Percentiles rank a stretch among this genome's conserved stretches.
These are phyloP conservation scores for Sphaceloma murrayae DNA, from an alignment of 2,329 filamentous ascomycete species.

Conservation along the genomic window DNA sequence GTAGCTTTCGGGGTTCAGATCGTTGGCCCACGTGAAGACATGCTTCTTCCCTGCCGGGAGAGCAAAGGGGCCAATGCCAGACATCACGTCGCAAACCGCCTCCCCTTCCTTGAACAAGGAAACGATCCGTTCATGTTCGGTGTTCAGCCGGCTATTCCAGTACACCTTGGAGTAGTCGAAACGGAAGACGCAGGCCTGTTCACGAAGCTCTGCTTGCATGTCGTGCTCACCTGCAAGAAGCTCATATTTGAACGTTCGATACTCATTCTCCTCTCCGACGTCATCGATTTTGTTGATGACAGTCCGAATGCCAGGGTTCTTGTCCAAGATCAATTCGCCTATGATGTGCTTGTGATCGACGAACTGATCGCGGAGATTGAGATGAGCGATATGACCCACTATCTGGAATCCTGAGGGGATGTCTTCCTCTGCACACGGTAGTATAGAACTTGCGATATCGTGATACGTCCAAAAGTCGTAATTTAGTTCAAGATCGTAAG, in stretches of 20 bases:
- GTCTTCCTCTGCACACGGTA: constrained; percentile 68
- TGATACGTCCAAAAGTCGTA: constrained; percentile 83
- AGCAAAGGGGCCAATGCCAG: constrained; percentile 90
- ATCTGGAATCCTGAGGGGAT: constrained; percentile 79
- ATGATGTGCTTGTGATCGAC: constrained; percentile 79
- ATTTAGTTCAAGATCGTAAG: constrained; percentile 64
- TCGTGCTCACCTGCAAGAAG: constrained; percentile 73
- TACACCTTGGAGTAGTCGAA: constrained; percentile 97
- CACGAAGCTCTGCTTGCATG: constrained; percentile 70
- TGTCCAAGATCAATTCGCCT: constrained; percentile 77
- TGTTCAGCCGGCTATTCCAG: constrained; percentile 89
- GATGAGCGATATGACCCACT: constrained; percentile 83
- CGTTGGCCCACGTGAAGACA: constrained; percentile 93
- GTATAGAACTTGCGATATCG: constrained; percentile 71
- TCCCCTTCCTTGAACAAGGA: constrained; percentile 70
- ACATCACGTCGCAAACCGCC: constrained; percentile 93
- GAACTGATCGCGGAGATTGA: constrained; percentile 79
- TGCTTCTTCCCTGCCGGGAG: constrained; percentile 81
- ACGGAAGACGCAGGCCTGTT: constrained; percentile 74
- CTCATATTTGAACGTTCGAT: constrained; percentile 88
- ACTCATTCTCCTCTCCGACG: constrained; percentile 76
- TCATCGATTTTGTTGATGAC: constrained; percentile 94
- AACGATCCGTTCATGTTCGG: constrained; percentile 76
- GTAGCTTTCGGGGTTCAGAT: constrained; percentile 87
- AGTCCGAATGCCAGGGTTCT: constrained; percentile 70